Evolutionary conservation across 371 early-diverging fungal species (phyloP), one percentile per base, ranked within the genome.

Genomic region (Mortierella sp.): DNA sequence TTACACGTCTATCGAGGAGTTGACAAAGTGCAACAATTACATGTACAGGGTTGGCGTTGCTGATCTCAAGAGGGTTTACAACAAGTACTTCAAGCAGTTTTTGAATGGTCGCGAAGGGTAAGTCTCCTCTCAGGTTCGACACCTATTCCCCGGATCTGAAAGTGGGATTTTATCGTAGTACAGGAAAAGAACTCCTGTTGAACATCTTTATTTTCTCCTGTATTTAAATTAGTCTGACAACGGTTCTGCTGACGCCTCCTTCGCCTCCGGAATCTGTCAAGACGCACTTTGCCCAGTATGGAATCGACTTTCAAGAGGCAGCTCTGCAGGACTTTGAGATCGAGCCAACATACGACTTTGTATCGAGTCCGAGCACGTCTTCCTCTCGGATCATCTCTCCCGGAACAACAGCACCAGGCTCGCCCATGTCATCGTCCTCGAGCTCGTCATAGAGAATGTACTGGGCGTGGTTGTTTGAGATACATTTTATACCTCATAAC

Each of bases 31-130:
- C 42, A 43, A 54, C 51, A 56, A 64, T 32, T 66, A 64, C 39
- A 65, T 89, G 19, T 82, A 84, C 62, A 59, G 53, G 42, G 84
- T 89, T 21, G 80, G 80, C 2, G 58, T 46, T 19, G 54, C 43
- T 0, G 88, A 87, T 64, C 56, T 89, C 56, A 72, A 69, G 49
- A 50, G 80, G 5, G 88, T 84, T 14, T 83, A 79, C 51, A 49
- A 58, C 39, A 75, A 66, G 52, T 86, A 87, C 55, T 87, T 84
- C 56, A 57, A 64, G 46, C 79, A 79, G 60, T 89, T 89, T 73
- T 66, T 88, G 24, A 56, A 76, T 39, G 78, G 78, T 2, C 64
- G 56, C 7, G 49, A 69, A 46, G 78, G 78, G 56, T 69, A 68
- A 64, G 61, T 42, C 19, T 7, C 7, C 28, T 21, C n/a, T 31